Evolutionary conservation across 2,329 filamentous ascomycete species (phyloP), one percentile per base, ranked within the genome.

Genomic region (Myriangium duriaei): DNA sequence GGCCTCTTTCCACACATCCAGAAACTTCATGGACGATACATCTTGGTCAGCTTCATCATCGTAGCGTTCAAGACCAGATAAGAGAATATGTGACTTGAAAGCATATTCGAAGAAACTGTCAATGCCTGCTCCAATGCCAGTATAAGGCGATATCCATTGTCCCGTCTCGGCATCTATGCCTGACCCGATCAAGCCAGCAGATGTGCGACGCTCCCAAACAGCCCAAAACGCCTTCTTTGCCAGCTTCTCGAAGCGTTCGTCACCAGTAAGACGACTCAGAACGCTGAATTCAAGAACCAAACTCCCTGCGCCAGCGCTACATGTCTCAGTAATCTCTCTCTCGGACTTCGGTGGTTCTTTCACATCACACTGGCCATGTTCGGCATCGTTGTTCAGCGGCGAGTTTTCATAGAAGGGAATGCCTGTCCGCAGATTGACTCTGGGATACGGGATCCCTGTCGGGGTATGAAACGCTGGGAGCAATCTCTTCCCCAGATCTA

Each of bases 71-170:
- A 67, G 75, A 1, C 84, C 83, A 2, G 88, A 94, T 14, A 96
- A 73, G 15, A 98, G 62, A 42, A 98, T 82, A 54, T 94, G 79
- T 12, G 86, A 86, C 61, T 98, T 98, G 51, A 96, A 71, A 3
- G 91, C 87, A 59, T 98, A 98, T 61, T 98, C 91, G 53, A 94
- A 96, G 63, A 98, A 98, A 61, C 87, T 95, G 62, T 98, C 91
- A 52, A 94, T 85, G 28, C 91, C 91, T 5, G 91, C 91, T 34
- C 91, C 91, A 49, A 98, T 93, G 18, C 91, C 88, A n/a, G 88
- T 79, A 56, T 84, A 87, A 2, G 82, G 72, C 6, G 81, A 81
- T 21, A 91, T 55, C 91, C 91, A 98, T 48, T 81, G 71, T 0
- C 88, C 91, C 17, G 76, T 81, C 54, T 96, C 88, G 1, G 86